phyloP scores from a whole-genome alignment of 2,329 filamentous ascomycete species.

The Xylariales sp. region DNA sequence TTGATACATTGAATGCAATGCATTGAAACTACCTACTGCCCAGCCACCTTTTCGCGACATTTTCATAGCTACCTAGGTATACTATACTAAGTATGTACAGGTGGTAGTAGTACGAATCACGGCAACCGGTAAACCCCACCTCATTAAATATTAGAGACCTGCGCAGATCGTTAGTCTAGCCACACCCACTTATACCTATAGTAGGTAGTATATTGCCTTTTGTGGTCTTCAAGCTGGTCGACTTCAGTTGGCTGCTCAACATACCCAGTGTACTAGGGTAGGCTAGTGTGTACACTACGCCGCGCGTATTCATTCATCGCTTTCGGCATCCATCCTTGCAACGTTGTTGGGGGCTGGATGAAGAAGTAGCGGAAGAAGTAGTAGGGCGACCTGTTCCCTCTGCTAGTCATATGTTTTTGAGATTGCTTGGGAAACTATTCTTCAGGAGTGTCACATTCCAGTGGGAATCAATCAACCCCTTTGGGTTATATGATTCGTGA shows the following conservation, averaged over 20 bases:
- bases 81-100: too few relatives aligned
- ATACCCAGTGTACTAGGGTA: neutral
- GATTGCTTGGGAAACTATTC: conserved; percentile 5
- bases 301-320: neutral
- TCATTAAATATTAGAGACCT: conserved; percentile 26
- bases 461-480: conserved; percentile 27
- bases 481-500: conserved; percentile 31
- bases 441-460: conserved; percentile 30
- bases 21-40: conserved; percentile 20
- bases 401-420: conserved; percentile 28
- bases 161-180: conserved; percentile 31
- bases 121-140: conserved; percentile 22
- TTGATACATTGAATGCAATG: conserved; percentile 5
- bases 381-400: conserved; percentile 5
- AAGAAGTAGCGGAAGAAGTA: neutral
- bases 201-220: conserved; percentile 7
- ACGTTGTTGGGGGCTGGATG: conserved; percentile 4
- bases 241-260: conserved; percentile 4
- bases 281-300: too few relatives aligned
- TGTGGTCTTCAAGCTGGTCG: conserved; percentile 6
- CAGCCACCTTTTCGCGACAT: conserved; percentile 25
- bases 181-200: neutral
- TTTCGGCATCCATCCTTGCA: conserved; percentile 10
- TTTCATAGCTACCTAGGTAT: neutral
- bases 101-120: conserved; percentile 25